Conservation (phyloP, 1,284 basidiomycete genomes). For the Fomes fomentarius region DNA sequence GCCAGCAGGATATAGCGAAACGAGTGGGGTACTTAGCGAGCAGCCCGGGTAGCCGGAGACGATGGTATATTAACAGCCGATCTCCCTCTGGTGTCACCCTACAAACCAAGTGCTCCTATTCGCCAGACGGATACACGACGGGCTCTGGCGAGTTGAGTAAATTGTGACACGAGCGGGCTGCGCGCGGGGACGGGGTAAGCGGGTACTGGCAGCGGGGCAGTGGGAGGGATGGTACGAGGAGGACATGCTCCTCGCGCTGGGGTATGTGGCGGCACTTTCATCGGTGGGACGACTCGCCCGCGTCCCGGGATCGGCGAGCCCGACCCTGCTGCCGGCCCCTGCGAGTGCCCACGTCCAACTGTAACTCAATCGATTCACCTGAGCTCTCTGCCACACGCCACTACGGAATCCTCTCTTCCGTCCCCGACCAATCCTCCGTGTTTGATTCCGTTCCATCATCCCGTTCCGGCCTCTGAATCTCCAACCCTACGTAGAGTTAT, state of each 20-base stretch:
- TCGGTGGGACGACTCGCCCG: conserved; percentile 18
- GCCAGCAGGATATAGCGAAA: conserved; percentile 9
- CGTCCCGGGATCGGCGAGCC: conserved; percentile 2
- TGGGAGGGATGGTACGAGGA: conserved; percentile 15
- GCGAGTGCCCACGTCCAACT: no score
- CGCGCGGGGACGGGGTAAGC: neutral
- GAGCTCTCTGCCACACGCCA: no score
- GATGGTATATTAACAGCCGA: conserved; percentile 7
- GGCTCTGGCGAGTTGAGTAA: neutral
- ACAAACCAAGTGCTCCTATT: conserved; percentile 7
- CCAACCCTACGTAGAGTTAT: no score
- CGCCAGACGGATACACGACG: neutral
- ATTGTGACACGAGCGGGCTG: neutral
- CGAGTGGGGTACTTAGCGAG: neutral
- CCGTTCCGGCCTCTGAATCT: no score
- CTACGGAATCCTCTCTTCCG: no score
- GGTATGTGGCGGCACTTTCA: conserved; percentile 9
- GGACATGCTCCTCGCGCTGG: conserved; percentile 1
- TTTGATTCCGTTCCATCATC: no score
- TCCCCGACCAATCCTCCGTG: no score
- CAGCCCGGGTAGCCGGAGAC: conserved; percentile 13
- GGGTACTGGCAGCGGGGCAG: neutral
- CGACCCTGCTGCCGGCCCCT: neutral
- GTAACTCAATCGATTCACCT: no score
- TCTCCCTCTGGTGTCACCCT: neutral